Evolutionary conservation across 2,329 filamentous ascomycete species (phyloP), one percentile per base, ranked within the genome.

Genomic region (Fusarium sp.): DNA sequence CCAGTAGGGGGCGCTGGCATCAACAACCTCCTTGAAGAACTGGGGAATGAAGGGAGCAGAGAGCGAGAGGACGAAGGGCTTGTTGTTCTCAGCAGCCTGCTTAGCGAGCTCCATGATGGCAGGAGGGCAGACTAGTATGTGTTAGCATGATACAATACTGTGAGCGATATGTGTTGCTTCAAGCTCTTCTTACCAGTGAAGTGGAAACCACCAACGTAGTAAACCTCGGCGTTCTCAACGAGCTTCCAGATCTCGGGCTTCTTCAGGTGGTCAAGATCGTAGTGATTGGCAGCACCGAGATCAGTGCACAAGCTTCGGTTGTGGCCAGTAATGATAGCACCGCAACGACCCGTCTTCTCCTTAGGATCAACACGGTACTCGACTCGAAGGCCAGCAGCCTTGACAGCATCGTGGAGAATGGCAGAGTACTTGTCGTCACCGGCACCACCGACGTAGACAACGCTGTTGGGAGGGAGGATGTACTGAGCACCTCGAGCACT

Each of bases 11-110:
- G 93, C 86, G 56, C 92, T 91, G 75, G 89, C 90, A 81, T 97
- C 93, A 47, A 99, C 88, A 71, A 89, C 92, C 50, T 97, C 94
- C 86, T 97, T 97, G 91, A 98, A 99, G 88, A 97, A 97, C 79
- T 97, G 92, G 38, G 91, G 85, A 77, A 99, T 97, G 86, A 99
- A 99, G 63, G 96, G 96, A 9, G 96, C 96, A 52, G 93, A 96
- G 65, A 99, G 89, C 73, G 94, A 97, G 74, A 99, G 89, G 75
- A 94, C 89, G 81, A 98, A 97, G 67, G 86, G 85, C 89, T 99
- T 99, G 87, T 98, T 91, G 81, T 93, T 89, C 70, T 86, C 84
- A 38, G 93, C 94, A 61, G 96, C 95, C 83, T 98, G 92, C 81
- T 97, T 91, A 72, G 91, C 95, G 49, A 99, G 87, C 71, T 94